Conservation (phyloP, 169 alveolate species). For the Cyclospora cayetanensis region DNA sequence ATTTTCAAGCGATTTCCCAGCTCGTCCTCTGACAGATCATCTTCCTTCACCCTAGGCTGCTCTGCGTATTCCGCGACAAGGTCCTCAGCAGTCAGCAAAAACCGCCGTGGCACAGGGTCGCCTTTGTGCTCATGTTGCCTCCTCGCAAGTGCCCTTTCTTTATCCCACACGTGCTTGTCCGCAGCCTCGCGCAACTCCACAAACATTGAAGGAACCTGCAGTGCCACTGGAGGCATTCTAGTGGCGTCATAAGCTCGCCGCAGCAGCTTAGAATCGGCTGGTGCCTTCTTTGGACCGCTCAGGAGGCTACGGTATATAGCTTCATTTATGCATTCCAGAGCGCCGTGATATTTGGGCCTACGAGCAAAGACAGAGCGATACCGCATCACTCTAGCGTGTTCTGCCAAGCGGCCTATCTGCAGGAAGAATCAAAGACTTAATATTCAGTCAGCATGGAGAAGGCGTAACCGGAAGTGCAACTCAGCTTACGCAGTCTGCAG, state of each 20-base stretch:
- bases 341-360: constrained; percentile 49
- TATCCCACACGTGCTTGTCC: constrained; percentile 24
- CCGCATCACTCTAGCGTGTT: background rate
- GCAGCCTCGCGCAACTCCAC: constrained; percentile 35
- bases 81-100: constrained; percentile 28
- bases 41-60: constrained; percentile 22
- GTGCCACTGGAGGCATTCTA: background rate
- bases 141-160: background rate
- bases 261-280: background rate
- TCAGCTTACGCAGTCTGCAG: constrained; percentile 51
- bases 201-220: constrained; percentile 4
- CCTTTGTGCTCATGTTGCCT: background rate
- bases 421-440: background rate
- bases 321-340: constrained; percentile 20
- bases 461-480: background rate
- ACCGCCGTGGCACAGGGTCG: background rate
- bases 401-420: background rate
- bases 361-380: background rate
- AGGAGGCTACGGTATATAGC: constrained; percentile 16
- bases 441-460: no score
- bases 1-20: background rate
- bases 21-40: background rate
- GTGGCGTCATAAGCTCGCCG: background rate
- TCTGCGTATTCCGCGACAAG: constrained; percentile 26
- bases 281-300: constrained; percentile 19